phyloP scores from a whole-genome alignment of 2,329 filamentous ascomycete species.

The Hypoxylon sp. region DNA sequence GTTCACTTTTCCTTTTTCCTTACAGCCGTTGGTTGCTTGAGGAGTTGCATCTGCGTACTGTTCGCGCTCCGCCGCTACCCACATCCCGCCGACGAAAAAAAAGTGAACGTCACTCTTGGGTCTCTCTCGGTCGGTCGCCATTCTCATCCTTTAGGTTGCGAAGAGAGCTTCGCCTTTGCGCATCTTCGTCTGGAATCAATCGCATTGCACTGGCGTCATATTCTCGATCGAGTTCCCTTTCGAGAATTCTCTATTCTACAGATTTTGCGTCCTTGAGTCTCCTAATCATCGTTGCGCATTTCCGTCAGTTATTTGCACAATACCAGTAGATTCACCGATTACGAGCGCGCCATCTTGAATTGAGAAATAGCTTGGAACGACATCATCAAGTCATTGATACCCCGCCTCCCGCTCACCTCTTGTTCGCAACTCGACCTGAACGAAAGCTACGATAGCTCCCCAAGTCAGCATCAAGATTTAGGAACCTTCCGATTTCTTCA shows the following conservation, averaged over 20 bases:
- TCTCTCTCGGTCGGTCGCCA: constrained; percentile 43
- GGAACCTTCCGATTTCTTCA: constrained; percentile 31
- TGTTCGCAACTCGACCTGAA: constrained; percentile 41
- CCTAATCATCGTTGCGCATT: constrained; percentile 42
- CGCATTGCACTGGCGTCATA: constrained; percentile 43
- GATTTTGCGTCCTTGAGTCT: constrained; percentile 40
- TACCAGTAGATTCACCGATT: constrained; percentile 41
- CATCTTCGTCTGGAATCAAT: constrained; percentile 45
- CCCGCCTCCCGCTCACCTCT: constrained; percentile 39
- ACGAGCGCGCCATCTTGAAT: constrained; percentile 39
- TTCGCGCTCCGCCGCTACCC: constrained; percentile 42
- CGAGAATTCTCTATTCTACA: constrained; percentile 39
- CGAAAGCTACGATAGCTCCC: constrained; percentile 46
- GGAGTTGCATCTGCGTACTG: constrained; percentile 40
- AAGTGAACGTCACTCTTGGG: constrained; percentile 41
- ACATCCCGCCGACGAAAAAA: constrained; percentile 30
- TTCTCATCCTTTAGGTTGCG: constrained; percentile 36
- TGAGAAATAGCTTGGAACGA: constrained; percentile 22
- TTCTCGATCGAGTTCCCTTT: constrained; percentile 44
- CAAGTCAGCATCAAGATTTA: constrained; percentile 32
- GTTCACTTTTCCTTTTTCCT: constrained; percentile 40
- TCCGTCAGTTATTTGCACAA: constrained; percentile 36
- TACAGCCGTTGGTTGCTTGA: constrained; percentile 41
- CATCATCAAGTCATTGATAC: constrained; percentile 43
- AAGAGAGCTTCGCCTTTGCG: constrained; percentile 36